Percentiles rank a stretch among this genome's conserved stretches.
phyloP scores from a whole-genome alignment of 306 rosid species.

The Malus asiatica region DNA sequence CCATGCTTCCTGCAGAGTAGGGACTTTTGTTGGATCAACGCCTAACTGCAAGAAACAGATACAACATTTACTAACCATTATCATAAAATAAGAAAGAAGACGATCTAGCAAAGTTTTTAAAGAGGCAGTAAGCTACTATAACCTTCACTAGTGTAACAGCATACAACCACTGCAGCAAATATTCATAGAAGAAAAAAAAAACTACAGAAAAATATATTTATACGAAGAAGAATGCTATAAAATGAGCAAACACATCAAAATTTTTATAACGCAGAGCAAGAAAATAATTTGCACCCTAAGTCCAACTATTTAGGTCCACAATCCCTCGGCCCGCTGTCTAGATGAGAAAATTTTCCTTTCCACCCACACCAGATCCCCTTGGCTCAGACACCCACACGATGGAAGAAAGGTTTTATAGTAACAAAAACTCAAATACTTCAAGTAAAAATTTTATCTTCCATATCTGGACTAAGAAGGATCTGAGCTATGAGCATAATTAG shows the following conservation, averaged over 20 bases:
- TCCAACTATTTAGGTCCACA: neutral
- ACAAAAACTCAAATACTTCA: neutral
- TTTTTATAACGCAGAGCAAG: neutral
- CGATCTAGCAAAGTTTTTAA: neutral
- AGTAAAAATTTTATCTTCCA: neutral
- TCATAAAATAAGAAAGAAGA: neutral
- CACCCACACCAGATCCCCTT: too few species aligned
- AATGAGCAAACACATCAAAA: neutral
- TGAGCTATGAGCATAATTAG: neutral
- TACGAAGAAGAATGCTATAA: too few species aligned
- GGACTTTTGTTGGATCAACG: conserved; percentile 31
- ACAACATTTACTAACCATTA: neutral
- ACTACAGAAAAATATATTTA: too few species aligned
- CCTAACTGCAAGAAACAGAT: conserved; percentile 55
- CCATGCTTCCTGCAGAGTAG: conserved; percentile 54
- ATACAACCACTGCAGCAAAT: neutral
- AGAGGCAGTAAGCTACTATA: neutral
- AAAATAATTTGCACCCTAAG: neutral
- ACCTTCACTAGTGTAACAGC: neutral
- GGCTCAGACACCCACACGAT: too few species aligned
- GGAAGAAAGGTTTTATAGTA: too few species aligned
- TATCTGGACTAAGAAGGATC: neutral
- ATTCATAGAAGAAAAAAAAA: too few species aligned
- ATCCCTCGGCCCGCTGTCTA: too few species aligned
- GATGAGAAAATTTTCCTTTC: too few species aligned